Percentiles rank a stretch among this genome's conserved stretches.
These are phyloP conservation scores for Aschersonia sp. DNA, from an alignment of 2,329 filamentous ascomycete species.

Conservation along the genomic window DNA sequence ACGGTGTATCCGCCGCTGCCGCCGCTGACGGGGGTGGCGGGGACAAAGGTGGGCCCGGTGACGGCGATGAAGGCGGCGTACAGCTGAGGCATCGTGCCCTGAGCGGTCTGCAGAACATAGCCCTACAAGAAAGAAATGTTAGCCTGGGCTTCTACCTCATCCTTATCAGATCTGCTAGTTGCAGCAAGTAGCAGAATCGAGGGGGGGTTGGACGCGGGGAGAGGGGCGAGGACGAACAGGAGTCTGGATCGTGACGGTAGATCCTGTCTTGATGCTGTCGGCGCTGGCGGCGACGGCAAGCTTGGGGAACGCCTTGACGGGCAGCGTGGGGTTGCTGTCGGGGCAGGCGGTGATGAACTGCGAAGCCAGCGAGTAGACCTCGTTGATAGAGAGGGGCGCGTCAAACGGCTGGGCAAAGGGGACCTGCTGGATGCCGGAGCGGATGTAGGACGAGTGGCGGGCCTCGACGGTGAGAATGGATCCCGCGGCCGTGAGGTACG, in stretches of 20 bases:
- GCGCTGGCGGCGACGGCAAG: slow-evolving; percentile 17
- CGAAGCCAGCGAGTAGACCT: slow-evolving; percentile 50
- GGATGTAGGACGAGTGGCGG: slow-evolving; percentile 47
- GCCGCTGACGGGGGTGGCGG: slow-evolving; percentile 1
- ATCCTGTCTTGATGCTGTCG: slow-evolving; percentile 8
- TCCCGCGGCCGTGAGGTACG: slow-evolving; percentile 43
- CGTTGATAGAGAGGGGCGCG: slow-evolving; percentile 39
- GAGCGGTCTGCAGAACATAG: slow-evolving; percentile 1
- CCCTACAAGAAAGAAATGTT: neutral
- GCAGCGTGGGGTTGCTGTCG: slow-evolving; percentile 34
- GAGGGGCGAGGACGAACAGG: slow-evolving; percentile 5
- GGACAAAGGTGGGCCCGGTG: slow-evolving; percentile 4
- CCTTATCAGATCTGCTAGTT: too few species aligned
- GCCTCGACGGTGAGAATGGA: slow-evolving; percentile 50
- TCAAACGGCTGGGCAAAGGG: slow-evolving; percentile 48
- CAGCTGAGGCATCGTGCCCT: neutral
- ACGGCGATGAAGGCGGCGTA: slow-evolving; percentile 5
- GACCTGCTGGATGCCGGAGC: slow-evolving; percentile 28
- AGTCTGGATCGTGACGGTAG: slow-evolving; percentile 12
- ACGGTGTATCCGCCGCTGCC: slow-evolving; percentile 5
- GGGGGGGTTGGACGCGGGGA: neutral
- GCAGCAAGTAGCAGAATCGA: neutral
- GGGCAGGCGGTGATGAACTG: slow-evolving; percentile 47
- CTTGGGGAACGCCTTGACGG: slow-evolving; percentile 44
- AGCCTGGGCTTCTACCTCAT: neutral